Base-by-base conservation (phyloP, 495 filamentous ascomycete genomes). In the Hypomontagnella submonticulosa region DNA sequence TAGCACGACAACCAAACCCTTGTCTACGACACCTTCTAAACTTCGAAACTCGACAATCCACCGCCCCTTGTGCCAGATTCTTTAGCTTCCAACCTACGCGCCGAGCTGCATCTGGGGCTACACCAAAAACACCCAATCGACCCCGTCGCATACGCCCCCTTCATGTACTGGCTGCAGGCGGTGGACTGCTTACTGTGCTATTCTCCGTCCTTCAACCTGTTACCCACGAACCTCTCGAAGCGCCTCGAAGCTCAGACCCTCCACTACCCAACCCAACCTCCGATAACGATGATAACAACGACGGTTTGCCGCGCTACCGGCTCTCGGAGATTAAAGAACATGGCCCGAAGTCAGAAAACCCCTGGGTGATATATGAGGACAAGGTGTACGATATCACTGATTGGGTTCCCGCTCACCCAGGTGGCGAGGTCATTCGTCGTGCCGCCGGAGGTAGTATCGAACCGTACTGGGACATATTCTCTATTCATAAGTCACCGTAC, bases 401-500 rank as follows among this genome's bases (percentile, higher is more conserved):
- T 23, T 88, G 83, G 82, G 64, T 88, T 1, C 70, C 75, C 3
- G 82, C 76, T n/a, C 85, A 88, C 61, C 85, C 85, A 0, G 85
- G 85, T 16, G 85, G 85, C 3, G 82, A 85, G 42, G 82, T 88
- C 2, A 88, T 88, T 55, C 75, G 87, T 10, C 79, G 83, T 12
- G 85, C 85, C 2, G 83, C 79, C 1, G 85, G 85, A 15, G 82
- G 79, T 37, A 77, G 75, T 51, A 77, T 87, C 20, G 85, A 88
- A 43, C 85, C 82, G 0, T 88, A 87, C 71, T 88, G 85, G 85
- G 75, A 87, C 34, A 87, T 88, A 43, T 87, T 88, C 49, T 78
- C 78, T 40, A 87, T 88, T 44, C 85, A 88, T 69, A 83, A 87
- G 67, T 71, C 80, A 23, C 73, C 80, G 7, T 78, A 87, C 19